Base-by-base conservation (phyloP, 768 basidiomycete species). In the Tricholoma hemisulphureum region DNA sequence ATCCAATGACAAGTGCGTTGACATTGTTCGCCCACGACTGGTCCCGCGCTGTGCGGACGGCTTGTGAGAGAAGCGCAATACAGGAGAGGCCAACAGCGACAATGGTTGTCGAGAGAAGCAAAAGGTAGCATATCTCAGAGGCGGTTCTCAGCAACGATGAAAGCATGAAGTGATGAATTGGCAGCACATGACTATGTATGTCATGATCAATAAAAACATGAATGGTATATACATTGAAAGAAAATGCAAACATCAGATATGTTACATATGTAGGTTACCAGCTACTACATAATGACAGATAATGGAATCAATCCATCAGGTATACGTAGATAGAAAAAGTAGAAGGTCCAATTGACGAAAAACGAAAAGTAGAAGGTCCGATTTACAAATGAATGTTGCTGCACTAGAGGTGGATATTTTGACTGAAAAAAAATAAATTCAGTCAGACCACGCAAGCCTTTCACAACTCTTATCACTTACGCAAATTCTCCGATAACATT, bases 1-100 rank as follows among this genome's bases (percentile, higher is more conserved):
- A 82, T 9, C 84, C 84, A 31, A 93, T 84, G 53, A 86, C 77
- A 26, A 88, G 71, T 5, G 84, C 81, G 68, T 92, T 85, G 77
- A 83, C 78, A 70, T 91, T 92, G 29, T 79, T 75, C 51, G 63
- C 69, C 82, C 85, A 88, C 9, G 81, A 76, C 59, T 71, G 73
- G 43, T 68, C 73, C 2, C 81, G 81, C 2, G 87, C 77, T 0
- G 83, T 88, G 51, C 89, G 79, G 18, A 89, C 84, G 0, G 89
- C 88, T 67, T 92, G 89, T 0, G 85, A 83, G 51, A 91, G 78
- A 53, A 91, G 74, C 0, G 84, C 80, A 2, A 82, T 72, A 62
- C 84, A 86, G 5, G 88, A 90, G 18, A 90, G 75, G 28, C 83
- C 83, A 34, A 81, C 73, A 45, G 85, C 81, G 41, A 82, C 80